Percentiles rank a stretch among this genome's conserved stretches.
Evolutionary conservation across 2,329 filamentous ascomycete genomes (phyloP).

Genomic region (Talaromyces verruculosus): DNA sequence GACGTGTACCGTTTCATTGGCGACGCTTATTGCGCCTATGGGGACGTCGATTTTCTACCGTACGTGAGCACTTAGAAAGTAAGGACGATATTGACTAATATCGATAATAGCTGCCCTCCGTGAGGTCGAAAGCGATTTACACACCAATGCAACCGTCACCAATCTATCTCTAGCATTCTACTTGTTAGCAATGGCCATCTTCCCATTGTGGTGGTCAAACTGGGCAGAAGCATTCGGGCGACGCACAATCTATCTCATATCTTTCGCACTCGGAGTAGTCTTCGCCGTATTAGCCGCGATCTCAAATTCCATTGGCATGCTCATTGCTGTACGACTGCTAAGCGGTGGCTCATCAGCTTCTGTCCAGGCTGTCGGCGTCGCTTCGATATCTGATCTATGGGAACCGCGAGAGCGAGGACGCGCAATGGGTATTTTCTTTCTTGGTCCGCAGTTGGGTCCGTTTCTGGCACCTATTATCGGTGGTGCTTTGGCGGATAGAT

Average conservation of each 20-base stretch:
- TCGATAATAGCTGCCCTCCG: slow-evolving; percentile 62
- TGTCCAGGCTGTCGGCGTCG: slow-evolving; percentile 79
- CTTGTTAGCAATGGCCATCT: slow-evolving; percentile 80
- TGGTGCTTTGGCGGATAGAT: slow-evolving; percentile 61
- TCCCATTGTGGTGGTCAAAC: slow-evolving; percentile 68
- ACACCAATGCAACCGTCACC: slow-evolving; percentile 63
- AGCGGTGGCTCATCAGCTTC: slow-evolving; percentile 75
- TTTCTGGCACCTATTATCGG: slow-evolving; percentile 70
- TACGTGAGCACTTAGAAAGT: slow-evolving; percentile 36
- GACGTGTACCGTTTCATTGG: slow-evolving; percentile 72
- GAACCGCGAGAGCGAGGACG: slow-evolving; percentile 68
- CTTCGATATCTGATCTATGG: slow-evolving; percentile 80
- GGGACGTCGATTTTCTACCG: slow-evolving; percentile 82
- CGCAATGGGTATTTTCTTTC: slow-evolving; percentile 80
- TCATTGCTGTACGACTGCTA: slow-evolving; percentile 72
- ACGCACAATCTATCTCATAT: slow-evolving; percentile 72
- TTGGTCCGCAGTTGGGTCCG: slow-evolving; percentile 73
- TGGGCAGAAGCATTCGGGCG: slow-evolving; percentile 51
- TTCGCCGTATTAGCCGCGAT: slow-evolving; percentile 70
- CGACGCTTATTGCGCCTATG: slow-evolving; percentile 74
- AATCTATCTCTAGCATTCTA: slow-evolving; percentile 78
- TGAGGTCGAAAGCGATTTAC: slow-evolving; percentile 62
- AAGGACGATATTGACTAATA: background rate
- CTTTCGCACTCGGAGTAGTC: slow-evolving; percentile 69
- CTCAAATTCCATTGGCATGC: slow-evolving; percentile 68